Percentiles rank a stretch among this genome's conserved stretches.
Conservation (phyloP, 2,329 filamentous ascomycete species). For the Thermomyces lanuginosus region DNA sequence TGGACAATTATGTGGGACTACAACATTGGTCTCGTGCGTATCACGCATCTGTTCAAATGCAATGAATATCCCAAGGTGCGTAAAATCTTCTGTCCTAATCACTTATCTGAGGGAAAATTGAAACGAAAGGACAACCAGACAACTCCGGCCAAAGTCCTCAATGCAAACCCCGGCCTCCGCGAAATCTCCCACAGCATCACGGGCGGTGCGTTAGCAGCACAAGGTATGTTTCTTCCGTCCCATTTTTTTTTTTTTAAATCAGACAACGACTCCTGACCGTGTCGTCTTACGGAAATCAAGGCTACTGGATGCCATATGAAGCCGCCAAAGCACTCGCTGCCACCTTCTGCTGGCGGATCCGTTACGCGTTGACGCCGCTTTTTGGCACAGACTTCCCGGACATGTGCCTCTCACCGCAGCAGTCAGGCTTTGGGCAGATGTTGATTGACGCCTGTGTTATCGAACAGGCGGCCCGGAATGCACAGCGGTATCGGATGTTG, state of each 20-base stretch:
- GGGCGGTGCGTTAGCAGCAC: conserved; percentile 72
- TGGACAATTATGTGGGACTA: conserved; percentile 94
- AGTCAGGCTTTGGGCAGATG: conserved; percentile 48
- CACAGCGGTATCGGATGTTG: conserved; percentile 2
- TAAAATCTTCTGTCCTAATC: neutral
- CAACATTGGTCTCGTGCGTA: conserved; percentile 80
- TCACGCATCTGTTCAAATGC: conserved; percentile 89
- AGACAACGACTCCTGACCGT: conserved; percentile 7
- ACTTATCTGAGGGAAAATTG: neutral
- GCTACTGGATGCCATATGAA: conserved; percentile 90
- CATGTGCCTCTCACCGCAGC: conserved; percentile 49
- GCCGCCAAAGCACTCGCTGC: conserved; percentile 76
- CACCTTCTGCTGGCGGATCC: conserved; percentile 76
- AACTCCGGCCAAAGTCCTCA: conserved; percentile 67
- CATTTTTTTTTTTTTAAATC: neutral
- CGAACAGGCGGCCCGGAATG: conserved; percentile 9
- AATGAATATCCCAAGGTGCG: conserved; percentile 69
- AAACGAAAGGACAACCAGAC: conserved; percentile 41
- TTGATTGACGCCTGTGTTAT: conserved; percentile 41
- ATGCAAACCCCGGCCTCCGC: conserved; percentile 61
- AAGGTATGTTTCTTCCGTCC: conserved; percentile 42
- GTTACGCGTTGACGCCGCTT: conserved; percentile 71
- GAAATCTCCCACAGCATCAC: conserved; percentile 93
- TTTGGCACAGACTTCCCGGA: conserved; percentile 71
- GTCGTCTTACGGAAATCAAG: conserved; percentile 28